Evolutionary conservation across 148 eudicot genomes (phyloP).

Genomic region (Oxyria digyna): DNA sequence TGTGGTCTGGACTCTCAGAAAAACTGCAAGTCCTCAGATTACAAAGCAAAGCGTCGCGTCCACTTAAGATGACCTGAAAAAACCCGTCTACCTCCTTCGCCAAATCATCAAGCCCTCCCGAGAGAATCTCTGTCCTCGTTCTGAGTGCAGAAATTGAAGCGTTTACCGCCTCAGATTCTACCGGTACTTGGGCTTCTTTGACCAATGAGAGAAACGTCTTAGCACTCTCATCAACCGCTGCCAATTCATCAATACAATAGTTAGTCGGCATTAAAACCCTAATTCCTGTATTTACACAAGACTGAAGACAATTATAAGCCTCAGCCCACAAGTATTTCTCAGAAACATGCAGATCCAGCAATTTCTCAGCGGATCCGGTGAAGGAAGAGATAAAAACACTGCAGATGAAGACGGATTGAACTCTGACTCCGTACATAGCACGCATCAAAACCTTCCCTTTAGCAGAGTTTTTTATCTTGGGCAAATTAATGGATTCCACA

Average conservation of each 20-base stretch:
- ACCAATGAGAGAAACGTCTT: constrained; percentile 24
- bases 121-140: constrained; percentile 31
- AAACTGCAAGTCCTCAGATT: constrained; percentile 33
- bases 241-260: constrained; percentile 31
- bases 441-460: constrained; percentile 49
- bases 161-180: constrained; percentile 20
- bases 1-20: background rate
- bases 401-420: constrained; percentile 33
- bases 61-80: constrained; percentile 56
- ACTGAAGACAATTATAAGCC: constrained; percentile 29
- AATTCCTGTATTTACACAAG: constrained; percentile 31
- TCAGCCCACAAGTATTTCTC: constrained; percentile 35
- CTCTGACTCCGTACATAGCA: constrained; percentile 56
- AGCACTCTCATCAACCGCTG: constrained; percentile 24
- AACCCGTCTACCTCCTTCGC: constrained; percentile 61
- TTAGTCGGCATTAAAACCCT: constrained; percentile 9
- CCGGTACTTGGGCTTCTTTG: constrained; percentile 17
- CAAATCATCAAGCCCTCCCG: constrained; percentile 50
- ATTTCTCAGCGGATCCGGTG: constrained; percentile 32
- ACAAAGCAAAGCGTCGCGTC: constrained; percentile 75
- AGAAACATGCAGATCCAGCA: constrained; percentile 22
- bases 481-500: constrained; percentile 23
- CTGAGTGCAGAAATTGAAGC: constrained; percentile 22
- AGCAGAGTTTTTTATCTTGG: constrained; percentile 40
- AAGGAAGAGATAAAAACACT: constrained; percentile 34